These are phyloP conservation scores for Ligustrum vulgare DNA, from an alignment of 257 asterid species.

Conservation along the genomic window DNA sequence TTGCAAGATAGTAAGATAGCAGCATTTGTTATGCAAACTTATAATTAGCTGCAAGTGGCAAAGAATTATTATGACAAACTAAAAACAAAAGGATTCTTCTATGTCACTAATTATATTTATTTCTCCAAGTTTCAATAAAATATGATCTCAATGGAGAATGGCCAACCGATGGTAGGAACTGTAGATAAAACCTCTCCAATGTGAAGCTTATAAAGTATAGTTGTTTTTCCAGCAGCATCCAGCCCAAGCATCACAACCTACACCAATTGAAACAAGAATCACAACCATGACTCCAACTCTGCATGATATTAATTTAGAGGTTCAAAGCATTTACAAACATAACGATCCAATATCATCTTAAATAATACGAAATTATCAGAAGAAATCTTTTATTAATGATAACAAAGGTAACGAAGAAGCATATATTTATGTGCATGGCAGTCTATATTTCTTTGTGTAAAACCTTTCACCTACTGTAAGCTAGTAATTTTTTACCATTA, in stretches of 20 bases:
- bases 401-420: background rate
- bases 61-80: constrained; percentile 15
- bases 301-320: background rate
- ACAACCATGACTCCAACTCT: background rate
- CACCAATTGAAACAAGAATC: constrained; percentile 11
- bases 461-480: background rate
- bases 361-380: background rate
- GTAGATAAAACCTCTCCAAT: constrained; percentile 98
- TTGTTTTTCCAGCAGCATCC: constrained; percentile 99
- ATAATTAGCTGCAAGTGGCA: background rate
- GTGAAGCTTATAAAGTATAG: constrained; percentile 93
- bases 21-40: background rate
- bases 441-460: background rate
- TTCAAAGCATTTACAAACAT: background rate
- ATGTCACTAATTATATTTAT: background rate
- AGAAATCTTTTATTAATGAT: background rate
- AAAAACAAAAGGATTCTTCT: background rate
- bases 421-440: background rate
- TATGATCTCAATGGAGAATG: constrained; percentile 18
- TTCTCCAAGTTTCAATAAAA: constrained; percentile 12
- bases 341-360: background rate
- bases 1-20: constrained; percentile 7
- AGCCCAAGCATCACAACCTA: constrained; percentile 99
- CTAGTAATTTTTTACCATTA: background rate
- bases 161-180: constrained; percentile 95